Evolutionary conservation across 2,329 filamentous ascomycete genomes (phyloP).

Genomic region (Nemania sp.): DNA sequence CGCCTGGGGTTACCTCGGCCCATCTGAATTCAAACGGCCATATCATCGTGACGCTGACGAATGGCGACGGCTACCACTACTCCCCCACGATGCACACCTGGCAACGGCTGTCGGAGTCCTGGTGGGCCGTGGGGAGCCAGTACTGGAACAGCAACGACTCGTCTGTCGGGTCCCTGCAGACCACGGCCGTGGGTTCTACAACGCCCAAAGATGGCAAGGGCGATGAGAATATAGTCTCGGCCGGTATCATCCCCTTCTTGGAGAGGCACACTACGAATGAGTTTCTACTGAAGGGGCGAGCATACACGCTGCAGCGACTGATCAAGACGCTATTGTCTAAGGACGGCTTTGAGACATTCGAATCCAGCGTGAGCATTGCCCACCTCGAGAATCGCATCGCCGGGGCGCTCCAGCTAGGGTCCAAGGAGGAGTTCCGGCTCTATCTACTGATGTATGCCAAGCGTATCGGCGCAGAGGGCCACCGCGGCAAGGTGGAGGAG

Average conservation of each 20-base stretch:
- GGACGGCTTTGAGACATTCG: slow-evolving; percentile 90
- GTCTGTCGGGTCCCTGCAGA: slow-evolving; percentile 78
- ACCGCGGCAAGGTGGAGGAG: slow-evolving; percentile 90
- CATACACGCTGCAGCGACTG: slow-evolving; percentile 87
- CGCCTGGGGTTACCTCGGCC: slow-evolving; percentile 86
- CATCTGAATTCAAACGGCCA: slow-evolving; percentile 87
- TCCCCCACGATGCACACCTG: slow-evolving; percentile 83
- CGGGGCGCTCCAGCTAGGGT: slow-evolving; percentile 80
- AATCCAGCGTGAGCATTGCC: slow-evolving; percentile 87
- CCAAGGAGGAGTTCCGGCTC: slow-evolving; percentile 88
- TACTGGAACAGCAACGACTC: slow-evolving; percentile 99
- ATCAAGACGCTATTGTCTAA: slow-evolving; percentile 87
- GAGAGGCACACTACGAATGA: slow-evolving; percentile 96
- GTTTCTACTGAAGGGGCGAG: slow-evolving; percentile 86
- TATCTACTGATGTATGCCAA: slow-evolving; percentile 99
- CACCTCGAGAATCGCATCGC: slow-evolving; percentile 95
- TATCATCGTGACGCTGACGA: slow-evolving; percentile 87
- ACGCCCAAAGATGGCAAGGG: slow-evolving; percentile 52
- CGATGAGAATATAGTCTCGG: slow-evolving; percentile 69
- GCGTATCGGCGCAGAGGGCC: slow-evolving; percentile 85
- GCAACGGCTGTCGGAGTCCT: slow-evolving; percentile 94
- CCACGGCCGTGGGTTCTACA: slow-evolving; percentile 66
- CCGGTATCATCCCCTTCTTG: slow-evolving; percentile 89
- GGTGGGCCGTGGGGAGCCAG: slow-evolving; percentile 97
- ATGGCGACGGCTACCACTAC: slow-evolving; percentile 93